These are phyloP conservation scores for Globisporangium apiculatum DNA, from an alignment of 352 stramenopile species.

Conservation along the genomic window DNA sequence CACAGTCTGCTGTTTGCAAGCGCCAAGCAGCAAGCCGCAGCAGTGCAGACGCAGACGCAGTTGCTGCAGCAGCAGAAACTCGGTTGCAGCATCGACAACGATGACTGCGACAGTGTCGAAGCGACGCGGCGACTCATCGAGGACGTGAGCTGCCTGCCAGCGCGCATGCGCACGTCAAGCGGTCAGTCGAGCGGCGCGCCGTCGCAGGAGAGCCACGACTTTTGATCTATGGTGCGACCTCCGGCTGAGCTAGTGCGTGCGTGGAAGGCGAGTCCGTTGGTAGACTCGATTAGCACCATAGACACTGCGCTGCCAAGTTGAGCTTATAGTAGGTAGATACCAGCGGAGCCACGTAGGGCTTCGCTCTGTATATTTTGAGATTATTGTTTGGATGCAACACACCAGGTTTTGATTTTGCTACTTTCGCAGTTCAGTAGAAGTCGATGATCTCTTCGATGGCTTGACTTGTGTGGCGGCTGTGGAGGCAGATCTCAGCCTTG, in stretches of 20 bases:
- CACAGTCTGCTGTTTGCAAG: slow-evolving; percentile 2
- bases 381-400: background rate
- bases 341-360: background rate
- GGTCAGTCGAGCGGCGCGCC: slow-evolving; percentile 46
- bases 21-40: slow-evolving; percentile 3
- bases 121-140: slow-evolving; percentile 59
- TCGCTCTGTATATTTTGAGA: background rate
- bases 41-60: slow-evolving; percentile 6
- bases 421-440: too few species aligned
- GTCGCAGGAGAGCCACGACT: slow-evolving; percentile 41
- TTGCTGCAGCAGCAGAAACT: background rate
- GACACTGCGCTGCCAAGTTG: too few species aligned
- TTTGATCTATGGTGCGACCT: slow-evolving; percentile 15
- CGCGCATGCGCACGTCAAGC: slow-evolving; percentile 44
- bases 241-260: background rate
- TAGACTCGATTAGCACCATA: background rate
- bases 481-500: too few species aligned
- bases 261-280: background rate
- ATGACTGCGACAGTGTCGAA: slow-evolving; percentile 29
- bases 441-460: too few species aligned
- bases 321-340: too few species aligned
- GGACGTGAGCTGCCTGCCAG: slow-evolving; percentile 30
- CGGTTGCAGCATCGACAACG: slow-evolving; percentile 1
- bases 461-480: too few species aligned
- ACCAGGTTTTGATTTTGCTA: too few species aligned